A percentile compares a stretch with the other conserved stretches of the same genome.
Conservation (phyloP, 441 rosid species). For the Monsonia emarginata region DNA sequence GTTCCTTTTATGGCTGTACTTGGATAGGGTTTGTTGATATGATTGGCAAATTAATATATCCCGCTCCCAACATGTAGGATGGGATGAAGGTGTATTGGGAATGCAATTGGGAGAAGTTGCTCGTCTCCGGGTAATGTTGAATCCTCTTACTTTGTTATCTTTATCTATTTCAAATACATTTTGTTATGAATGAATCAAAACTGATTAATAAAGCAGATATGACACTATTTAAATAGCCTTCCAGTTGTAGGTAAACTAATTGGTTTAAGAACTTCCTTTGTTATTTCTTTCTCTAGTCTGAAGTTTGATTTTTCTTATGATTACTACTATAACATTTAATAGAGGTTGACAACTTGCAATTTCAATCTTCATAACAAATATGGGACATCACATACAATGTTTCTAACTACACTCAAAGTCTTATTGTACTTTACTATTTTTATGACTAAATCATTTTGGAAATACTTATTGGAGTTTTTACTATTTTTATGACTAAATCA, state of each 20-base stretch:
- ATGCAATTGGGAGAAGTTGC: constrained; percentile 92
- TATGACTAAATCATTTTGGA: background rate
- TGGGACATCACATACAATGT: too few species aligned
- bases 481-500: background rate
- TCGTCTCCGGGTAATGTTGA: constrained; percentile 59
- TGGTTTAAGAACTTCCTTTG: too few species aligned
- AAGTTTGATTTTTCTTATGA: too few species aligned
- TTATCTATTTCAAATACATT: background rate
- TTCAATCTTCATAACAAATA: too few species aligned
- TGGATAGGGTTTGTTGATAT: background rate
- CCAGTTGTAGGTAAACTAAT: background rate
- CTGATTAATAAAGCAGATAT: background rate
- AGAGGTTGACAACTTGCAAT: too few species aligned
- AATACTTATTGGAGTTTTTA: too few species aligned
- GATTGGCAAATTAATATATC: constrained; percentile 6
- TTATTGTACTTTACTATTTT: background rate
- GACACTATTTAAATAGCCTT: background rate
- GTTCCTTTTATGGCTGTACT: background rate
- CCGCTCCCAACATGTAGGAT: constrained; percentile 38
- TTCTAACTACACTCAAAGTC: too few species aligned
- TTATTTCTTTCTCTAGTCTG: too few species aligned
- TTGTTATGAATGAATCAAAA: background rate
- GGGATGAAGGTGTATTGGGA: constrained; percentile 95
- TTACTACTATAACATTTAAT: too few species aligned
- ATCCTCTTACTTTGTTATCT: background rate